Evolutionary conservation across 202 grass and related monocot genomes (phyloP).

Genomic region (Cymbopogon flexuosus): DNA sequence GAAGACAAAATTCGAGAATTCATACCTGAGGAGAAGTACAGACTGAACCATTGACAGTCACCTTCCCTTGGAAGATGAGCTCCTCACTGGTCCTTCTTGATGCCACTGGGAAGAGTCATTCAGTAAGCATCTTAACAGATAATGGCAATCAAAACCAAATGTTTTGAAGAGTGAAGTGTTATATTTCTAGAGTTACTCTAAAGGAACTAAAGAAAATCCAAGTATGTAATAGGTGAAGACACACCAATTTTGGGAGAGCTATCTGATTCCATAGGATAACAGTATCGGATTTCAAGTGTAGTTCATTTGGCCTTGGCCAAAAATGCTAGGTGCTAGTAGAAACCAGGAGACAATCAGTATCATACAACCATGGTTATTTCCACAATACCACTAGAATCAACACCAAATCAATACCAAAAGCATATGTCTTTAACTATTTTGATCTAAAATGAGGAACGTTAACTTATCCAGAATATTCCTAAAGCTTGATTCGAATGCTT

Average conservation of each 20-base stretch:
- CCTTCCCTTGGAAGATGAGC: conserved; percentile 95
- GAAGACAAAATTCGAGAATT: neutral
- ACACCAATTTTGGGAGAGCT: neutral
- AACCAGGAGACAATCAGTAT: neutral
- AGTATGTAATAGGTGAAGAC: neutral
- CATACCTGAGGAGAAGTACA: conserved; percentile 87
- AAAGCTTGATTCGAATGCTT: neutral
- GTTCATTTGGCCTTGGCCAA: neutral
- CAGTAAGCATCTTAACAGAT: conserved; percentile 13
- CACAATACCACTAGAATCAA: neutral
- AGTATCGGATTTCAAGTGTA: neutral
- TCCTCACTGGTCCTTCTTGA: conserved; percentile 86
- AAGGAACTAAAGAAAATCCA: neutral
- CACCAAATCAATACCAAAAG: neutral
- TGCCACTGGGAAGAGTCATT: conserved; percentile 54
- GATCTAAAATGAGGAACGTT: neutral
- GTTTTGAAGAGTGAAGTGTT: neutral
- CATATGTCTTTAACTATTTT: neutral
- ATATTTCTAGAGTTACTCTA: neutral
- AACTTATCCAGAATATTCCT: neutral
- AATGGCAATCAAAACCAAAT: neutral
- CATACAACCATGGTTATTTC: neutral
- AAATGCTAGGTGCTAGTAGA: neutral
- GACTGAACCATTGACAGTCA: conserved; percentile 83
- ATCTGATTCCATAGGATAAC: neutral